Base-by-base conservation (phyloP, 1,284 basidiomycete species). In the Sporisorium sorghi region DNA sequence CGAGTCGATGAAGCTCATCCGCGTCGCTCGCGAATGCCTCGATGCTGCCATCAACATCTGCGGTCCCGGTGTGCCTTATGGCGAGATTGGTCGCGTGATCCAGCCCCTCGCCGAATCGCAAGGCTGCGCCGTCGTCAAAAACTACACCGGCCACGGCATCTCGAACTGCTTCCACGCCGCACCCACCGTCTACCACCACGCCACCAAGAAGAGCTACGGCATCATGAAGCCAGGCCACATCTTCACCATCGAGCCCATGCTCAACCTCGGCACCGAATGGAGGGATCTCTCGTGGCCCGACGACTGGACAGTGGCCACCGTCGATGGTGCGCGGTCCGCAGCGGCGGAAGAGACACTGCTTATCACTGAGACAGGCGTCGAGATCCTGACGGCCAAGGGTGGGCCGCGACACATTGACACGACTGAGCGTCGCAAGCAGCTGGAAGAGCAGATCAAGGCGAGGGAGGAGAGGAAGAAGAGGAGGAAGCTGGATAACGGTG, bases 81-180 rank as follows among this genome's bases (percentile, higher is more conserved):
- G 87, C 59, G 88, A 85, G 46, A 95, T 97, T 26, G 94, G 93
- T 0, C 85, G 85, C 17, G 90, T 90, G 0, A 95, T 97, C 48
- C 88, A 92, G 81, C 83, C 85, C 0, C 82, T 85, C 30, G 86
- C 86, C 0, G 80, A 82, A 46, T 71, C 74, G 35, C 77, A 85
- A 54, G 87, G 87, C 0, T 89, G 87, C 73, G 90, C 88, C 2
- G 88, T 94, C 24, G 94, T 92, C 43, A 86, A 88, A 10, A 89
- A 92, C 60, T 93, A 92, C 76, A 89, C 88, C 1, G 92, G 93
- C 0, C 94, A 97, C 84, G 94, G 94, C 0, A 96, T 97, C 61
- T 93, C 93, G 1, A 87, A 86, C 21, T 87, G 88, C 14, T 97
- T 97, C 80, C 94, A 97, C 83, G 87, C 89, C 17, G 87, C 89